Evolutionary conservation across 257 asterid genomes (phyloP).

Genomic region (Marsdenia floribunda): DNA sequence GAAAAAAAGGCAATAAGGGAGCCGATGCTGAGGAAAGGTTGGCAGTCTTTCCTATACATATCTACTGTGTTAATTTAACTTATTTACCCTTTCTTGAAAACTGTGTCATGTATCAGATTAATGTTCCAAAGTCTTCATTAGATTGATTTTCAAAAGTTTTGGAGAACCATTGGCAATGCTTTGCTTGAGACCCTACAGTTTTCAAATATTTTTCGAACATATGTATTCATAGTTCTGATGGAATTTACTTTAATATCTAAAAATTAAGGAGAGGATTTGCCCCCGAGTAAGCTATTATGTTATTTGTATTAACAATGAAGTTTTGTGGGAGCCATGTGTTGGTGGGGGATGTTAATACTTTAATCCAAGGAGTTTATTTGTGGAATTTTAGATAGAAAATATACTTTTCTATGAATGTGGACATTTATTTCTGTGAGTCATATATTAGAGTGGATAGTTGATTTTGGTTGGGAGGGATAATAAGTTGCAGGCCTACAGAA

Average conservation of each 20-base stretch:
- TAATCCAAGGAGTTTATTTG: too few species aligned
- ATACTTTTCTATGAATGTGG: neutral
- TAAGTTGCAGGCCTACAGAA: neutral
- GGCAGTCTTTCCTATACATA: slow-evolving; percentile 6
- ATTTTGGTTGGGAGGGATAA: too few species aligned
- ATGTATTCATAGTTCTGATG: neutral
- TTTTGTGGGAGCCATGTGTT: too few species aligned
- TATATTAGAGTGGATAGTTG: neutral
- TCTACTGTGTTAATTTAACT: neutral
- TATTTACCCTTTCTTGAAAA: neutral
- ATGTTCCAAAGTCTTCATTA: neutral
- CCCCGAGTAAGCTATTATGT: neutral
- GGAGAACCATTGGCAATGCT: neutral
- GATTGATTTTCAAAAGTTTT: neutral
- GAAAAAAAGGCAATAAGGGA: slow-evolving; percentile 80
- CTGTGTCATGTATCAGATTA: too few species aligned
- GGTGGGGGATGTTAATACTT: too few species aligned
- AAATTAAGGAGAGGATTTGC: neutral
- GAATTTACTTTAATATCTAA: neutral
- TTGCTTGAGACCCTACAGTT: neutral
- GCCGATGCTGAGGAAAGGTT: slow-evolving; percentile 80
- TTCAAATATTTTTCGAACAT: neutral
- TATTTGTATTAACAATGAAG: too few species aligned
- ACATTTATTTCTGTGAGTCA: neutral
- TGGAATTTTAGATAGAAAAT: neutral